These are phyloP conservation scores for Leccinum broughii DNA, from an alignment of 768 basidiomycete species.

Conservation along the genomic window DNA sequence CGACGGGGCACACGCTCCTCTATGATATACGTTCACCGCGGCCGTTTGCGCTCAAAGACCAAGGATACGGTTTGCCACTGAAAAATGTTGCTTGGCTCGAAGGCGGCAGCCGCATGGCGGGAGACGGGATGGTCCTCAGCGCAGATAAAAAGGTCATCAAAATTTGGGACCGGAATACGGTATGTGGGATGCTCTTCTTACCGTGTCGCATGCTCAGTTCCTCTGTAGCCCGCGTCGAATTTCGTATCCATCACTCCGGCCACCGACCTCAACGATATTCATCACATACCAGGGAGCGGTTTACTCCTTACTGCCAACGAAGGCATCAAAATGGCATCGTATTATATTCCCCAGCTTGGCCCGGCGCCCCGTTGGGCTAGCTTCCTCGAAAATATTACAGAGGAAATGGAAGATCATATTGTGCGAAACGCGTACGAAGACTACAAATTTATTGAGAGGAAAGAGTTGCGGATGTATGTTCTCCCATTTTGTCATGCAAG, in stretches of 20 bases:
- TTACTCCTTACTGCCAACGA: constrained; percentile 92
- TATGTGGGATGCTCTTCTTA: constrained; percentile 38
- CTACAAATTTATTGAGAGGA: constrained; percentile 93
- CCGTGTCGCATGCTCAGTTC: constrained; percentile 3
- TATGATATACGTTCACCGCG: constrained; percentile 89
- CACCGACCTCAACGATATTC: constrained; percentile 85
- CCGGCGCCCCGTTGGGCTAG: constrained; percentile 96
- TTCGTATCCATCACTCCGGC: constrained; percentile 92
- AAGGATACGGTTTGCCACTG: constrained; percentile 92
- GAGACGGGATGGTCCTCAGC: constrained; percentile 85
- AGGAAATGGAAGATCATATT: constrained; percentile 94
- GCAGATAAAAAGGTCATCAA: constrained; percentile 98
- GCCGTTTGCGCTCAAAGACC: constrained; percentile 90
- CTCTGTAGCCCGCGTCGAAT: constrained; percentile 71
- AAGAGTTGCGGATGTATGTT: constrained; percentile 80
- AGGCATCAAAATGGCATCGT: constrained; percentile 92
- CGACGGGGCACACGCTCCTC: constrained; percentile 89
- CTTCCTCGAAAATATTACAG: constrained; percentile 98
- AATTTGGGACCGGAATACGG: constrained; percentile 88
- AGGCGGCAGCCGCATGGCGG: constrained; percentile 79
- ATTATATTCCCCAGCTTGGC: constrained; percentile 94
- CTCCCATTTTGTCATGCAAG: constrained; percentile 6
- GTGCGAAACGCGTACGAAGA: constrained; percentile 85
- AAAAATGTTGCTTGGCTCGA: constrained; percentile 88
- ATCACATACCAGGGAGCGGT: constrained; percentile 87